These are phyloP conservation scores for Chytriomyces sp. DNA, from an alignment of 192 early-diverging fungal genomes.

Conservation along the genomic window DNA sequence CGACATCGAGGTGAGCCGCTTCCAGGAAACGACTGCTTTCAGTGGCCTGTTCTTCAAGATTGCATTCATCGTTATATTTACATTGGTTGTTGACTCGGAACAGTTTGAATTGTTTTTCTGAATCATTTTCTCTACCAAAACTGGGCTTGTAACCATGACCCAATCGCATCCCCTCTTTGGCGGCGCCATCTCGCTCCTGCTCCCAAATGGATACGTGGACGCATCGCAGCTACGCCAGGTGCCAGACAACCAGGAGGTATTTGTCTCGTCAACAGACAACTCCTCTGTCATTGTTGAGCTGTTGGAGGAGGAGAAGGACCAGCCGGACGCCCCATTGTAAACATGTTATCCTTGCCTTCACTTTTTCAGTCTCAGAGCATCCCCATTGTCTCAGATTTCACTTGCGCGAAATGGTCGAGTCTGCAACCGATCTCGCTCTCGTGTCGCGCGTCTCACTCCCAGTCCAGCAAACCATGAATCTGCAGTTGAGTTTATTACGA, in stretches of 20 bases:
- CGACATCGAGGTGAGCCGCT: too few relatives aligned
- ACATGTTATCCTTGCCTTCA: background rate
- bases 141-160: too few relatives aligned
- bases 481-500: slow-evolving; percentile 5
- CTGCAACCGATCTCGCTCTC: background rate
- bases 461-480: slow-evolving; percentile 5
- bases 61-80: too few relatives aligned
- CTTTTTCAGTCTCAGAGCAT: background rate
- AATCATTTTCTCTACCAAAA: too few relatives aligned
- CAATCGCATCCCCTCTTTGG: slow-evolving; percentile 66
- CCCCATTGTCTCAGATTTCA: slow-evolving; percentile 58
- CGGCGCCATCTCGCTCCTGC: slow-evolving; percentile 63
- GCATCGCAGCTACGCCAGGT: slow-evolving; percentile 74
- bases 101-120: too few relatives aligned
- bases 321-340: slow-evolving; percentile 48
- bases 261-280: slow-evolving; percentile 59
- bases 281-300: slow-evolving; percentile 89
- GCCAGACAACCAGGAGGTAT: slow-evolving; percentile 93
- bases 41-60: too few relatives aligned
- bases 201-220: slow-evolving; percentile 63
- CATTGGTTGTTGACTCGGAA: too few relatives aligned
- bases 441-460: background rate
- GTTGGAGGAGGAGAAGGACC: slow-evolving; percentile 62
- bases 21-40: too few relatives aligned
- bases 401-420: slow-evolving; percentile 75